Percentiles rank a stretch among this genome's conserved stretches.
Conservation (phyloP, 2,329 filamentous ascomycete genomes). For the Celoporthe dispersa region DNA sequence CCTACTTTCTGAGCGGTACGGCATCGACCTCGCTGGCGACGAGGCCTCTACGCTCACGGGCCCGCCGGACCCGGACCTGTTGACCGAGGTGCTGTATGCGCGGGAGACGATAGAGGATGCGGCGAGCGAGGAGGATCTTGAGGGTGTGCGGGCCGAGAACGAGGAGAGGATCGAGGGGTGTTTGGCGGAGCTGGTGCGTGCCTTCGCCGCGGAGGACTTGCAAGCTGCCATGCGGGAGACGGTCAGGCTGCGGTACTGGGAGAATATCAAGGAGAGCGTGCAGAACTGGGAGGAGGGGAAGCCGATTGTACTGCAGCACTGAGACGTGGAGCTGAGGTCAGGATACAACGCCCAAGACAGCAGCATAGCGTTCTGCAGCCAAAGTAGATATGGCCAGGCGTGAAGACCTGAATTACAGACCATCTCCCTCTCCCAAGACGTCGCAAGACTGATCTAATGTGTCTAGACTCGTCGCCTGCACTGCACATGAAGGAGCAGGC, state of each 20-base stretch:
- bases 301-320: constrained; percentile 59
- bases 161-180: constrained; percentile 67
- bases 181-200: constrained; percentile 63
- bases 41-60: constrained; percentile 70
- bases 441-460: neutral
- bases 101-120: constrained; percentile 77
- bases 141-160: constrained; percentile 66
- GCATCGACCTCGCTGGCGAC: constrained; percentile 78
- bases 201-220: constrained; percentile 70
- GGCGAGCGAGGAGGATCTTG: constrained; percentile 66
- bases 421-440: neutral
- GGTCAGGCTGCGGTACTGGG: constrained; percentile 85
- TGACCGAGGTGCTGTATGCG: constrained; percentile 81
- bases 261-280: constrained; percentile 81
- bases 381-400: neutral
- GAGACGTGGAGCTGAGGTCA: neutral
- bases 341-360: neutral
- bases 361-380: neutral
- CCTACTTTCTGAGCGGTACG: constrained; percentile 70
- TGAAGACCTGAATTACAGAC: neutral
- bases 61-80: constrained; percentile 62
- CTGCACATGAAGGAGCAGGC: neutral
- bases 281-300: constrained; percentile 84
- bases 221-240: constrained; percentile 71
- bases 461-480: neutral